These are phyloP conservation scores for Carex kokanica DNA, from an alignment of 176 grass and related monocot genomes.

Conservation along the genomic window DNA sequence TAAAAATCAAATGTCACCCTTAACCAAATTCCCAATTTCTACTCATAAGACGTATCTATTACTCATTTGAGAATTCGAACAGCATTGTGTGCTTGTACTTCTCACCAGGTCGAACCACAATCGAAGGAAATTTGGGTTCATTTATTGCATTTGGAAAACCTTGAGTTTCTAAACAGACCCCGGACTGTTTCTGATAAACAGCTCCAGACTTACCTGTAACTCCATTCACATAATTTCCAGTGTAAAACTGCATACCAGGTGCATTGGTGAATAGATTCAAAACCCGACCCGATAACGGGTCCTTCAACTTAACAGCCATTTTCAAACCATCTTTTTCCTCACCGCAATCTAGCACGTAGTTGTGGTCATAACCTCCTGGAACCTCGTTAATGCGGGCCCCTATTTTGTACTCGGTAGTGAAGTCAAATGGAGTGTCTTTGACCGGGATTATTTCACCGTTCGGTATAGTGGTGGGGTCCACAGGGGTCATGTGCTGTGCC, in stretches of 20 bases:
- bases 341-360: slow-evolving; percentile 39
- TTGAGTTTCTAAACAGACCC: slow-evolving; percentile 89
- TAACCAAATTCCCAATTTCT: slow-evolving; percentile 4
- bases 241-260: slow-evolving; percentile 86
- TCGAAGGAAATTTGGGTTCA: slow-evolving; percentile 55
- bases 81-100: slow-evolving; percentile 83
- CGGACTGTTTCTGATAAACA: slow-evolving; percentile 57
- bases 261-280: slow-evolving; percentile 71
- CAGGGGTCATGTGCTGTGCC: slow-evolving; percentile 63
- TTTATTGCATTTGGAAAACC: slow-evolving; percentile 93
- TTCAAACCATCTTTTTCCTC: slow-evolving; percentile 67
- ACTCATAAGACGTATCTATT: not conserved
- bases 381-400: slow-evolving; percentile 46
- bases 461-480: slow-evolving; percentile 58
- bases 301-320: slow-evolving; percentile 58
- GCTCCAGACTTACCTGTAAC: slow-evolving; percentile 59
- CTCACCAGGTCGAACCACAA: slow-evolving; percentile 59
- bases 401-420: slow-evolving; percentile 49
- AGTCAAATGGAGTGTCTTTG: slow-evolving; percentile 62
- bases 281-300: slow-evolving; percentile 38
- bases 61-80: slow-evolving; percentile 53
- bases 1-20: not conserved
- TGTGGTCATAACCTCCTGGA: slow-evolving; percentile 28
- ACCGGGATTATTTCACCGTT: slow-evolving; percentile 65
- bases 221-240: slow-evolving; percentile 57